These are phyloP conservation scores for Aschersonia sp. DNA, from an alignment of 2,329 filamentous ascomycete genomes.

Conservation along the genomic window DNA sequence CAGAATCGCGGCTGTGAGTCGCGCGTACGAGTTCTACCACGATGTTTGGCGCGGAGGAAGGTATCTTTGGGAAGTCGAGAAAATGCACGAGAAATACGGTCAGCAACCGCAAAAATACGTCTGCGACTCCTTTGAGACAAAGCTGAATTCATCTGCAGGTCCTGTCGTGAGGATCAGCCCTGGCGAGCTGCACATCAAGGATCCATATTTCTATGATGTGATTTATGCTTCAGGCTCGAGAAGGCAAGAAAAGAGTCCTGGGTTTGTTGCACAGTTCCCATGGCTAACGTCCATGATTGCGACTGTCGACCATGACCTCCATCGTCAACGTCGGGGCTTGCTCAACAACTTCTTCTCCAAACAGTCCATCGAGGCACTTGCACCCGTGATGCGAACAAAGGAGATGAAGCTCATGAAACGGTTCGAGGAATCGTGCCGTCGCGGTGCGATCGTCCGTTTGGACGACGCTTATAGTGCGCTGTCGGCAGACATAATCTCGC, in stretches of 20 bases:
- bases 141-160: slow-evolving; percentile 5
- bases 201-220: slow-evolving; percentile 11
- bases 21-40: too few relatives aligned
- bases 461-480: too few relatives aligned
- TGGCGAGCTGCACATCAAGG: slow-evolving; percentile 15
- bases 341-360: slow-evolving; percentile 12
- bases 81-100: too few relatives aligned
- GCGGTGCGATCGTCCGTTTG: too few relatives aligned
- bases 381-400: slow-evolving; percentile 4
- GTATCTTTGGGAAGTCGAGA: too few relatives aligned
- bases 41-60: too few relatives aligned
- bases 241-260: slow-evolving; percentile 2
- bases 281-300: slow-evolving; percentile 3
- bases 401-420: background rate
- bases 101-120: too few relatives aligned
- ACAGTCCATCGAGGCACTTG: slow-evolving; percentile 6
- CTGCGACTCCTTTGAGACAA: too few relatives aligned
- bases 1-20: too few relatives aligned
- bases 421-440: background rate
- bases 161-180: slow-evolving; percentile 19
- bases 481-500: too few relatives aligned
- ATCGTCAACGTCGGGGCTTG: slow-evolving; percentile 5
- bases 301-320: slow-evolving; percentile 5
- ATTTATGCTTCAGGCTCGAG: slow-evolving; percentile 9
- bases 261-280: slow-evolving; percentile 1